Evolutionary conservation across 2,329 filamentous ascomycete genomes (phyloP).

Genomic region (Alternaria atra): DNA sequence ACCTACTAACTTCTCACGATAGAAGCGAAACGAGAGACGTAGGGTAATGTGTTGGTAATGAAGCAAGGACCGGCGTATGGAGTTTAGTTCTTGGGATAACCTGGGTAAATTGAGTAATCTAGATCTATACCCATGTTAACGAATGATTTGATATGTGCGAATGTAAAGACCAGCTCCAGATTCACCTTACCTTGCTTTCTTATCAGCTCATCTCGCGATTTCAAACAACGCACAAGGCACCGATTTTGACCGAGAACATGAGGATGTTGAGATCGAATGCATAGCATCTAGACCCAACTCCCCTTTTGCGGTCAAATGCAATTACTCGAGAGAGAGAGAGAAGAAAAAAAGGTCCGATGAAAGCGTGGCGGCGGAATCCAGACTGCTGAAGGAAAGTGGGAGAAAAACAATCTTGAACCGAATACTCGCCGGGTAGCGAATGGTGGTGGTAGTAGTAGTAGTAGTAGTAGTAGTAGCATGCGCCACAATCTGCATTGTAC

Average conservation of each 20-base stretch:
- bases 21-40: neutral
- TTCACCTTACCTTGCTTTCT: neutral
- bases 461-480: neutral
- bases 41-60: neutral
- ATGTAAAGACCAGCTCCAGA: neutral
- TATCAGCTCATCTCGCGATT: neutral
- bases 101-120: neutral
- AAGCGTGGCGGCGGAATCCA: neutral
- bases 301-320: neutral
- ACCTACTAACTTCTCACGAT: neutral
- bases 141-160: neutral
- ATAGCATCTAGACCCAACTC: neutral
- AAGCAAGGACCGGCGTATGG: neutral
- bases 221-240: slow-evolving; percentile 5
- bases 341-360: slow-evolving; percentile 6
- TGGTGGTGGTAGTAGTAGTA: neutral
- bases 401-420: neutral
- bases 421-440: neutral
- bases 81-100: neutral
- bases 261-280: neutral
- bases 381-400: slow-evolving; percentile 1
- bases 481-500: neutral
- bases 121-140: neutral
- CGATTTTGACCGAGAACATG: neutral
- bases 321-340: neutral